Evolutionary conservation across 140 eudicot genomes (phyloP), one percentile per base, ranked within the genome.

Genomic region (Anethum foeniculum): DNA sequence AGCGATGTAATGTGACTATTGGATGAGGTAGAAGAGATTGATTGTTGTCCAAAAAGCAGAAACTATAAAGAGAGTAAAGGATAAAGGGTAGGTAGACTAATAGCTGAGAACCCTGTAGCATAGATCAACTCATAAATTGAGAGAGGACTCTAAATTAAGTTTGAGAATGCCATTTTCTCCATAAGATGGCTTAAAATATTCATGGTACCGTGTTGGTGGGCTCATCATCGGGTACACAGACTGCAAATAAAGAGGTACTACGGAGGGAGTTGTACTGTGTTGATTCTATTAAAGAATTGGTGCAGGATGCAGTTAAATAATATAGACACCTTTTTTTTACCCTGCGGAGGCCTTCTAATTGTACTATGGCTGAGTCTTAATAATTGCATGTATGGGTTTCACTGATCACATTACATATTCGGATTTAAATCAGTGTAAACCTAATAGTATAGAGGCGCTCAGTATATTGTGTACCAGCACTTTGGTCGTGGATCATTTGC

Each of bases 381-480:
- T 21, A 7, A 52, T 19, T 54, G 62, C 62, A 54, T 54, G 60
- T 52, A 54, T 54, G 62, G 2, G 10, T 54, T 54, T 21, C n/a
- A 21, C 60, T 18, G 25, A 54, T 54, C 62, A 54, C 10, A 7
- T 19, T 54, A 54, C 62, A 54, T 54, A 5, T 18, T 52, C 60
- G n/a, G 60, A 52, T 54, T 5, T 52, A 6, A n/a, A n/a, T 60
- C 32, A 60, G 30, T 60, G 27, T 6, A 7, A 60, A 60, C 32
- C 11, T 6, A n/a, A n/a, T 23, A 60, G 1, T 58, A 60, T 15
- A 32, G 32, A 60, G 68, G 30, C 4, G 6, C 68, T 60, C 4
- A n/a, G 67, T 58, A 60, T n/a, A n/a, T 60, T 60, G 68, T n/a
- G 15, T n/a, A 60, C 68, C 68, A 8, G 68, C 68, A 60, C 68